Base-by-base conservation (phyloP, 495 filamentous ascomycete species). In the Xylaria grammica region DNA sequence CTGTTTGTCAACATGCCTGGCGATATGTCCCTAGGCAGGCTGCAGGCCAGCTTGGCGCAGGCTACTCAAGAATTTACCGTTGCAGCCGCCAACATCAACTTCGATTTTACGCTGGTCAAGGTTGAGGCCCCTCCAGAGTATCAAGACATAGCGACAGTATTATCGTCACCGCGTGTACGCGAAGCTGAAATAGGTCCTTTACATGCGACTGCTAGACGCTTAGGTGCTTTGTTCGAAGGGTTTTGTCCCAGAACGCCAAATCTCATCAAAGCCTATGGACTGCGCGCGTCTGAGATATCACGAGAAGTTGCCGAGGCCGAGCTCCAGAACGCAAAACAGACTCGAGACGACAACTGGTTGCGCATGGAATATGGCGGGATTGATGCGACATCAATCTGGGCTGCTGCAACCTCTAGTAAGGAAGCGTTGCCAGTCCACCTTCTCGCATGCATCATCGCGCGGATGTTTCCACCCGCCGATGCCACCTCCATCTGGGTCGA, bases 381-480 rank as follows among this genome's bases (percentile, higher is more conserved):
- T 11, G 77, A 77, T 53, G 70, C 60, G 13, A 76, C 72, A 1
- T 65, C 53, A 6, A 62, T 79, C 10, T 79, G 75, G 77, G 77
- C 77, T 42, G 75, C 76, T 6, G 78, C 74, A 11, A 79, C 78
- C 5, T 78, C 78, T 29, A 67, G 69, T 0, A 49, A 56, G 9
- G 65, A 56, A 11, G 74, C 75, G 9, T 66, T 80, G 30, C 62
- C 59, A 4, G 65, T 75, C 13, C 68, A 76, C 57, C 63, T 81
- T 9, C 69, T 80, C 11, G 77, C 73, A 11, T 81, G 78, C 62
- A 65, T 82, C 61, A 70, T 82, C 3, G 79, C 78, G 1, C 45
- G 71, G 7, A 65, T 72, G 0, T 78, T 66, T 60, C 58, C 67
- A 27, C 69, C 55, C 3, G 48, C 70, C 4, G 73, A 79, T 63